Evolutionary conservation across 2,329 filamentous ascomycete species (phyloP).

Genomic region (Akanthomyces lecanii): DNA sequence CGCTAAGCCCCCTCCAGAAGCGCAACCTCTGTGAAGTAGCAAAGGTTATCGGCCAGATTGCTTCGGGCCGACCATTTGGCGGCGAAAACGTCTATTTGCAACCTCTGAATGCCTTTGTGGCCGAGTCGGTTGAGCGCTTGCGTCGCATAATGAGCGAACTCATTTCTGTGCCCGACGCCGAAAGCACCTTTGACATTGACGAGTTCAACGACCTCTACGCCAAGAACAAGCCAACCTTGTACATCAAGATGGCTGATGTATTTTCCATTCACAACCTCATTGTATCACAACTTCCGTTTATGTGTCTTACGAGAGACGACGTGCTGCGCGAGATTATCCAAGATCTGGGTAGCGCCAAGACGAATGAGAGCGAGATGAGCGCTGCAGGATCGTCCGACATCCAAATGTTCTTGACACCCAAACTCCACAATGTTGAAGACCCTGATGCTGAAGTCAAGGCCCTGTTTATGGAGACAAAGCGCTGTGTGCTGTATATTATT

Average conservation of each 20-base stretch:
- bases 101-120: conserved; percentile 87
- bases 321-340: conserved; percentile 85
- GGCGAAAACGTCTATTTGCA: conserved; percentile 94
- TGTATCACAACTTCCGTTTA: conserved; percentile 68
- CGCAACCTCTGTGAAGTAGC: conserved; percentile 85
- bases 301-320: conserved; percentile 81
- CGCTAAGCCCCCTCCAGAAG: conserved; percentile 86
- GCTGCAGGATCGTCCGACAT: conserved; percentile 85
- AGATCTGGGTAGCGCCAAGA: conserved; percentile 93
- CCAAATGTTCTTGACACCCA: conserved; percentile 83
- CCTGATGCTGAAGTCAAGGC: conserved; percentile 89
- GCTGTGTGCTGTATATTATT: conserved; percentile 96
- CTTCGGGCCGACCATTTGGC: conserved; percentile 83
- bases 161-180: conserved; percentile 79
- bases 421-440: conserved; percentile 85
- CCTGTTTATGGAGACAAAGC: conserved; percentile 96
- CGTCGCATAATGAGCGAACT: conserved; percentile 70
- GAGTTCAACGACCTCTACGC: conserved; percentile 98
- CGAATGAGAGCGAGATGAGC: conserved; percentile 89
- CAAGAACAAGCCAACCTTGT: conserved; percentile 94
- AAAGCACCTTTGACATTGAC: conserved; percentile 94
- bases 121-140: conserved; percentile 77
- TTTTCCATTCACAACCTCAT: conserved; percentile 93
- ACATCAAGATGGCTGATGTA: conserved; percentile 97
- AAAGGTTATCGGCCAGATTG: conserved; percentile 86